Conservation (phyloP, 2,329 filamentous ascomycete species). For the Aspergillus clavatus region DNA sequence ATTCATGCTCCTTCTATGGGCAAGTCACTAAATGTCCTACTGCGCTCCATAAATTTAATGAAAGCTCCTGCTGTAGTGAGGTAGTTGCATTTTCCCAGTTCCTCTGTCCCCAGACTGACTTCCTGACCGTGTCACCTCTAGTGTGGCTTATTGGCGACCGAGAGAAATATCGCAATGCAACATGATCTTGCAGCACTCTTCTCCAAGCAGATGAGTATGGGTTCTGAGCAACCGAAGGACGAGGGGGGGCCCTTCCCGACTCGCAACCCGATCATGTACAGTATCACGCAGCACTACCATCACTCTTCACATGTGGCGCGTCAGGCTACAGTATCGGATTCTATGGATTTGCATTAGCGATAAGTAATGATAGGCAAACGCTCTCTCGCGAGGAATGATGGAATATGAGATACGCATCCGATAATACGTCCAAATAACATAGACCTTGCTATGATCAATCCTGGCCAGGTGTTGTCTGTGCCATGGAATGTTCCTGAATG, state of each 20-base stretch:
- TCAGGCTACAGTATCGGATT: conserved; percentile 22
- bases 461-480: too few species aligned
- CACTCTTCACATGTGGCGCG: conserved; percentile 65
- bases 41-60: conserved; percentile 32
- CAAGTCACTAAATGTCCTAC: conserved; percentile 35
- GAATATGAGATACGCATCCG: too few species aligned
- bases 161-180: conserved; percentile 59
- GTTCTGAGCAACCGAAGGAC: conserved; percentile 27
- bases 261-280: conserved; percentile 59
- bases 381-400: not conserved
- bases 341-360: not conserved
- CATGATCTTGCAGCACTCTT: conserved; percentile 82
- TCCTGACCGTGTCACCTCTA: conserved; percentile 22
- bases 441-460: too few species aligned
- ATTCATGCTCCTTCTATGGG: conserved; percentile 38
- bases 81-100: conserved; percentile 28
- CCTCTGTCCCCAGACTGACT: conserved; percentile 17
- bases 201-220: conserved; percentile 66
- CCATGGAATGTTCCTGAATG: too few species aligned
- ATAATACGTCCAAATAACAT: too few species aligned
- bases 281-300: conserved; percentile 75
- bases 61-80: conserved; percentile 39
- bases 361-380: not conserved
- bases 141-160: conserved; percentile 40
- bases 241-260: conserved; percentile 31